phyloP scores from a whole-genome alignment of 2,329 filamentous ascomycete genomes.

The Cladosporium sp. region DNA sequence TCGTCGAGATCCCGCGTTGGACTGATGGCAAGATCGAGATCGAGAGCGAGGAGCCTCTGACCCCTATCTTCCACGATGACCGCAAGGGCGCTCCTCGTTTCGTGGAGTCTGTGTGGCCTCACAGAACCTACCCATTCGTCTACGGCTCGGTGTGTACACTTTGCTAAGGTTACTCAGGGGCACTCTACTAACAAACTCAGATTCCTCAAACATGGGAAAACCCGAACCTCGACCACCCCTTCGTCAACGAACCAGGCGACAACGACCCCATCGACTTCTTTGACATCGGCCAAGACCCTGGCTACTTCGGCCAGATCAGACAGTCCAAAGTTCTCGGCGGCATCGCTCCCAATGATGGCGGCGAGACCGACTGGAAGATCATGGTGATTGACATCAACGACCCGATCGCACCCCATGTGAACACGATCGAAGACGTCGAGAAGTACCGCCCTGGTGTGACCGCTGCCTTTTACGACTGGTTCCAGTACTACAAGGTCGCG shows the following conservation, averaged over 20 bases:
- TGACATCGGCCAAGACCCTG: conserved; percentile 98
- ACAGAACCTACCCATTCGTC: conserved; percentile 99
- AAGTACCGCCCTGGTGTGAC: conserved; percentile 94
- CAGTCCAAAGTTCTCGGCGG: conserved; percentile 99
- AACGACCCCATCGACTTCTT: conserved; percentile 99
- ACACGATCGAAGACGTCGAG: conserved; percentile 98
- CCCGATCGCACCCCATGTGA: conserved; percentile 90
- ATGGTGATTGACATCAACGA: conserved; percentile 99
- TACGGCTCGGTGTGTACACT: conserved; percentile 65
- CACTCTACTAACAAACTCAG: conserved; percentile 15
- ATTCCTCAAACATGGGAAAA: conserved; percentile 99
- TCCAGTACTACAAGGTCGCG: conserved; percentile 99
- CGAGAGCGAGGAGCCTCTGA: conserved; percentile 96
- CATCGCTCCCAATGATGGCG: conserved; percentile 98
- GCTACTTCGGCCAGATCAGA: conserved; percentile 94
- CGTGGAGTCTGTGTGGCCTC: conserved; percentile 99
- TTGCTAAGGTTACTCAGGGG: too few relatives aligned
- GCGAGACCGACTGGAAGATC: conserved; percentile 99
- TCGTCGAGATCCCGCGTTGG: conserved; percentile 99
- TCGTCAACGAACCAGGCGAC: conserved; percentile 99
- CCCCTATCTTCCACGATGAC: conserved; percentile 98
- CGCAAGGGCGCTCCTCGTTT: conserved; percentile 99
- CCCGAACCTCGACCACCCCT: conserved; percentile 89
- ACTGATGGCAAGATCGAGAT: conserved; percentile 99
- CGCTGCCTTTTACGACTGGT: conserved; percentile 99